phyloP scores from a whole-genome alignment of 1,284 basidiomycete species.

The Trichosporon sp. region DNA sequence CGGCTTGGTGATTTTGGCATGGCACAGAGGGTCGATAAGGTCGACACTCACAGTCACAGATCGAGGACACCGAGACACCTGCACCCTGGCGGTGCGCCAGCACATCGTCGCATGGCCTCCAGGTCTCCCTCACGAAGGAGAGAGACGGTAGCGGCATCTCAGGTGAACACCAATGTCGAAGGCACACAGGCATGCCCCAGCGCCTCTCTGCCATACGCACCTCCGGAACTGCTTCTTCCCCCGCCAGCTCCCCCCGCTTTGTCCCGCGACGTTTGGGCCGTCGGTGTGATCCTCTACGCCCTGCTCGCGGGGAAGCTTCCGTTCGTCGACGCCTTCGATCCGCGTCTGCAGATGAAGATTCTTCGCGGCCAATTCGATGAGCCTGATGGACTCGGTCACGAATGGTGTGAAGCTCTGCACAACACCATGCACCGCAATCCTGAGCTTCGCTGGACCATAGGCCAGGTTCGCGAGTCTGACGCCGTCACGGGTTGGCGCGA shows the following conservation, averaged over 20 bases:
- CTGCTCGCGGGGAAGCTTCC: constrained; percentile 75
- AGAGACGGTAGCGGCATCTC: constrained; percentile 8
- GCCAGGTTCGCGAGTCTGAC: constrained; percentile 66
- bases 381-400: constrained; percentile 58
- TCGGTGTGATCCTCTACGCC: constrained; percentile 80
- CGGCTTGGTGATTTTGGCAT: constrained; percentile 48
- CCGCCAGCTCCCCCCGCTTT: constrained; percentile 43
- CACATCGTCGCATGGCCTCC: not conserved
- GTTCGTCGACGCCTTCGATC: constrained; percentile 81
- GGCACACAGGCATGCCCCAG: constrained; percentile 56
- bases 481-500: constrained; percentile 74
- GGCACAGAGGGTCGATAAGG: constrained; percentile 26
- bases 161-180: not conserved
- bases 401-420: constrained; percentile 65
- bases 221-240: constrained; percentile 67
- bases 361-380: constrained; percentile 63
- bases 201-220: constrained; percentile 83
- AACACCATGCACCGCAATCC: constrained; percentile 68
- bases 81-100: not conserved
- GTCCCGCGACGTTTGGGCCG: constrained; percentile 86
- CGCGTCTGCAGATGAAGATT: constrained; percentile 84
- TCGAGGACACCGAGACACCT: not conserved
- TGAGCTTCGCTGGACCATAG: constrained; percentile 65
- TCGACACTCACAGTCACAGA: constrained; percentile 7
- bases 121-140: constrained; percentile 14